Conservation (phyloP, 1,284 basidiomycete species). For the Agaricales sp. region DNA sequence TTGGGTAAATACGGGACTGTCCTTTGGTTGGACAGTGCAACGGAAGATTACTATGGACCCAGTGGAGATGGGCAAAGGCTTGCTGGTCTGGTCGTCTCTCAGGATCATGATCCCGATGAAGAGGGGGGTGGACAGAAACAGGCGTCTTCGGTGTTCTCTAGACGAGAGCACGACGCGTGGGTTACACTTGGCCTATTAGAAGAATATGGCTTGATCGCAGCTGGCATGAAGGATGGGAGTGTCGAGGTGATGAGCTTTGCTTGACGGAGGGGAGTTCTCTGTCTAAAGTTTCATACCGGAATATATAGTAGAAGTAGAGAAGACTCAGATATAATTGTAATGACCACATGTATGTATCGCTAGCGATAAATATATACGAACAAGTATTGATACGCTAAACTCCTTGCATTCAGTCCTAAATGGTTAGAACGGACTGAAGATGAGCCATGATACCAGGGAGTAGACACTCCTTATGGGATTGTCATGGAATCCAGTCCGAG, state of each 20-base stretch:
- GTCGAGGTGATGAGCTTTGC: conserved; percentile 43
- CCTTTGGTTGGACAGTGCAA: conserved; percentile 54
- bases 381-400: too few relatives aligned
- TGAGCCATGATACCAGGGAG: too few relatives aligned
- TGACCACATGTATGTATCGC: too few relatives aligned
- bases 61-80: conserved; percentile 47
- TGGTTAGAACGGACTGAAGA: too few relatives aligned
- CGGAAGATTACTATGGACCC: conserved; percentile 34
- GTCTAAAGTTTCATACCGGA: too few relatives aligned
- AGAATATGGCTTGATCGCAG: conserved; percentile 44
- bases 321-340: too few relatives aligned
- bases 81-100: conserved; percentile 29
- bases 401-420: too few relatives aligned
- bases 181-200: conserved; percentile 45
- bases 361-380: too few relatives aligned
- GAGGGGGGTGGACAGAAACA: conserved; percentile 16
- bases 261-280: too few relatives aligned
- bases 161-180: conserved; percentile 40
- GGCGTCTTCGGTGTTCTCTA: conserved; percentile 30
- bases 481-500: too few relatives aligned
- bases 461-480: too few relatives aligned
- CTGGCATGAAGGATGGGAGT: conserved; percentile 38
- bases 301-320: too few relatives aligned
- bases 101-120: conserved; percentile 11
- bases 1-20: conserved; percentile 51